These are phyloP conservation scores for Moesziomyces sp. DNA, from an alignment of 1,284 basidiomycete species.

Conservation along the genomic window DNA sequence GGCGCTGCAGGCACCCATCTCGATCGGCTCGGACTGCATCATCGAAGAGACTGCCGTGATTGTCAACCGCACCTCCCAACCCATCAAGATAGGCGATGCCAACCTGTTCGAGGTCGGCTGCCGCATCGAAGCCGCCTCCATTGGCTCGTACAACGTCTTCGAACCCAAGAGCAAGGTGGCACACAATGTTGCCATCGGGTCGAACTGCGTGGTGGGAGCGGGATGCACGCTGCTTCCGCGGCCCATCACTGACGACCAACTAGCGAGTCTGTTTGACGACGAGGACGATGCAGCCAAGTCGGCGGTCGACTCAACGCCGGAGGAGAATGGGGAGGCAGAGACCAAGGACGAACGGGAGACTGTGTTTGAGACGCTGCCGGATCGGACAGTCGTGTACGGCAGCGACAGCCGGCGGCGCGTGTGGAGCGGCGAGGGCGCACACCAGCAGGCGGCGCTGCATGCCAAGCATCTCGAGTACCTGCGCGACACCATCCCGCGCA, in stretches of 20 bases:
- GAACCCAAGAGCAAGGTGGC: slow-evolving; percentile 82
- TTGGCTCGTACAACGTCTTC: slow-evolving; percentile 86
- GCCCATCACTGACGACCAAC: slow-evolving; percentile 17
- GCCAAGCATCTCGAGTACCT: slow-evolving; percentile 90
- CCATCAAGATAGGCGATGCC: slow-evolving; percentile 89
- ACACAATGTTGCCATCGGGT: slow-evolving; percentile 79
- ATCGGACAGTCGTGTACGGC: slow-evolving; percentile 86
- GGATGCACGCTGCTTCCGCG: slow-evolving; percentile 71
- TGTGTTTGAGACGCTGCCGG: slow-evolving; percentile 75
- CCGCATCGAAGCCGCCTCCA: slow-evolving; percentile 83
- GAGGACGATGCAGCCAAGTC: slow-evolving; percentile 3
- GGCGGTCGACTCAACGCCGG: not conserved
- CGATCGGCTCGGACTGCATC: slow-evolving; percentile 87
- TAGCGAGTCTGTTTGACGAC: slow-evolving; percentile 21
- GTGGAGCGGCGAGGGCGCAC: slow-evolving; percentile 86
- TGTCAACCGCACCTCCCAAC: slow-evolving; percentile 75
- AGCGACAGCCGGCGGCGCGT: slow-evolving; percentile 76
- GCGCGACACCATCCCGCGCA: slow-evolving; percentile 71
- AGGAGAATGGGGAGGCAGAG: not conserved
- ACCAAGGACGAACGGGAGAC: not conserved
- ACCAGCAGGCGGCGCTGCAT: slow-evolving; percentile 83
- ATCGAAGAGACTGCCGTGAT: slow-evolving; percentile 90
- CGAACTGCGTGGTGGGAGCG: slow-evolving; percentile 83
- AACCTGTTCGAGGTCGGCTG: slow-evolving; percentile 93
- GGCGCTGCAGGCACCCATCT: slow-evolving; percentile 84